Conservation (phyloP, 495 filamentous ascomycete species). For the Umbilicaria muhlenbergii region DNA sequence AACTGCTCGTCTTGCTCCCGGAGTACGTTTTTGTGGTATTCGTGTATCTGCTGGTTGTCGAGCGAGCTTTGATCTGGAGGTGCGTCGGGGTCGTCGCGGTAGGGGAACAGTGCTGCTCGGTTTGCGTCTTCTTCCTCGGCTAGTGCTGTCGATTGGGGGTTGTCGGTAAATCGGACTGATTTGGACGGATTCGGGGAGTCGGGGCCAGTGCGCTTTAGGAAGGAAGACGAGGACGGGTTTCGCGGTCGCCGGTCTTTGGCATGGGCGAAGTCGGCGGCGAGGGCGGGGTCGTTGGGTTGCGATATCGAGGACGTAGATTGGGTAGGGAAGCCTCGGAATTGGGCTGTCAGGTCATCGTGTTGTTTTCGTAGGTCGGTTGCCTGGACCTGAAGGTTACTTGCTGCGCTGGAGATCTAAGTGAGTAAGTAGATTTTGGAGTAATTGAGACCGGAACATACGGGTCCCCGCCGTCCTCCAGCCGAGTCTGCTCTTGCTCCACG, state of each 20-base stretch:
- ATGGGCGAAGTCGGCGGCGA: constrained; percentile 49
- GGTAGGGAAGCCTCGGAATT: constrained; percentile 45
- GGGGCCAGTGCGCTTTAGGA: constrained; percentile 21
- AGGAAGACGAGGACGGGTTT: constrained; percentile 22
- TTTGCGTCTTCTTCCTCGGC: constrained; percentile 33
- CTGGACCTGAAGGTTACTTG: constrained; percentile 56
- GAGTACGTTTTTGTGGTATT: constrained; percentile 64
- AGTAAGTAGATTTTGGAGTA: constrained; percentile 5
- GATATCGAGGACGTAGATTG: constrained; percentile 33
- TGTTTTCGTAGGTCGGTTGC: constrained; percentile 40
- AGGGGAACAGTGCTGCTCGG: constrained; percentile 48
- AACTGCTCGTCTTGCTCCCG: constrained; percentile 83
- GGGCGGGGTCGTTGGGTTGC: constrained; percentile 50
- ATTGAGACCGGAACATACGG: constrained; percentile 14
- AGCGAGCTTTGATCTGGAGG: constrained; percentile 50
- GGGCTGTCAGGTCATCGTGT: constrained; percentile 39
- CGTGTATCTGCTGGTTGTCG: constrained; percentile 75
- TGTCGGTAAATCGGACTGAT: constrained; percentile 83
- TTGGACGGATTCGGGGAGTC: constrained; percentile 40
- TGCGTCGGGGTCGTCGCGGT: constrained; percentile 44
- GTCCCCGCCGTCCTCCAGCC: constrained; percentile 46
- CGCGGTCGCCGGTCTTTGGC: constrained; percentile 30
- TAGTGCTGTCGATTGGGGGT: constrained; percentile 27
- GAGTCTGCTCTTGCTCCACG: constrained; percentile 49
- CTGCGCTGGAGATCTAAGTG: constrained; percentile 16